Conservation (phyloP, 2,329 filamentous ascomycete species). For the Hypoxylon sp. region DNA sequence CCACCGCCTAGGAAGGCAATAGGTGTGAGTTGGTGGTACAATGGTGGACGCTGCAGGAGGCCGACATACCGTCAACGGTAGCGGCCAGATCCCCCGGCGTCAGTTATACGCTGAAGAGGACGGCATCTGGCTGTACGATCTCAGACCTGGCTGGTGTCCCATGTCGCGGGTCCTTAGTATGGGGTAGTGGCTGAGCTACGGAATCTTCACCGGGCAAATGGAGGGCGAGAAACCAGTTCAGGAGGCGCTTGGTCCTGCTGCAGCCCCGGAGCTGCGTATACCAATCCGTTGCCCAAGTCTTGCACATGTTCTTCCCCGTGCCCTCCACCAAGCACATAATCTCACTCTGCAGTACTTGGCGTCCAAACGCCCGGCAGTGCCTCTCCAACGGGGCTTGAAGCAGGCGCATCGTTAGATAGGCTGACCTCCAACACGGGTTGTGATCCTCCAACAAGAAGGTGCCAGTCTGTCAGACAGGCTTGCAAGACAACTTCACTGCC, state of each 20-base stretch:
- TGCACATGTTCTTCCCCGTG: no score
- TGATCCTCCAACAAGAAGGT: background rate
- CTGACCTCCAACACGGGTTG: background rate
- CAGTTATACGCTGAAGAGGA: slow-evolving; percentile 43
- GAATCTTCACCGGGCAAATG: background rate
- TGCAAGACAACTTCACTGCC: background rate
- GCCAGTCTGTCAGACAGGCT: background rate
- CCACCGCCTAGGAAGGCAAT: slow-evolving; percentile 50
- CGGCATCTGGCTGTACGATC: slow-evolving; percentile 38
- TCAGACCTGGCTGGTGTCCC: slow-evolving; percentile 44
- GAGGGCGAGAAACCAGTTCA: slow-evolving; percentile 6
- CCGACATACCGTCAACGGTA: slow-evolving; percentile 11
- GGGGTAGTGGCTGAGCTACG: slow-evolving; percentile 32
- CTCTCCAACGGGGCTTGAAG: background rate
- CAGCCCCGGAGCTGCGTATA: no score
- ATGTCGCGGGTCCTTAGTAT: slow-evolving; percentile 47
- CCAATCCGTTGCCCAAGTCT: no score
- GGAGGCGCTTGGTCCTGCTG: background rate
- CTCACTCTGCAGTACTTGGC: no score
- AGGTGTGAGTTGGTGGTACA: slow-evolving; percentile 48
- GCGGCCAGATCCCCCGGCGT: slow-evolving; percentile 40
- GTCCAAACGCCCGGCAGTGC: background rate
- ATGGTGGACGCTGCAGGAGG: slow-evolving; percentile 49
- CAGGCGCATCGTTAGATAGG: background rate
- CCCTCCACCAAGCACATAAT: no score